These are phyloP conservation scores for Mycena vitilis DNA, from an alignment of 768 basidiomycete genomes.

Conservation along the genomic window DNA sequence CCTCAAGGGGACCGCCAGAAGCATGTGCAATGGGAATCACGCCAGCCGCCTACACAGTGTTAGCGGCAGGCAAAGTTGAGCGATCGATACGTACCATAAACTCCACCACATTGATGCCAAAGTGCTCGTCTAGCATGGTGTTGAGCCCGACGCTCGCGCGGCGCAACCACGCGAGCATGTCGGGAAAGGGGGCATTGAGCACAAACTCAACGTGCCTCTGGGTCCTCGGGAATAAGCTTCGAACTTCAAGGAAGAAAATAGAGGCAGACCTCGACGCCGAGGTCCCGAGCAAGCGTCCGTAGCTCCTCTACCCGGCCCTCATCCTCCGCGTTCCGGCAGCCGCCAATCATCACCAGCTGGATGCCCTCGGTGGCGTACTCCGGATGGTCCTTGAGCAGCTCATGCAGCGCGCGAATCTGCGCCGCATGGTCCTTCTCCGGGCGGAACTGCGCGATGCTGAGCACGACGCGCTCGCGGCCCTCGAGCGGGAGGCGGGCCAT, in stretches of 20 bases:
- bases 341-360: slow-evolving; percentile 83
- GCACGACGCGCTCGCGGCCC: slow-evolving; percentile 69
- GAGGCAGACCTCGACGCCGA: slow-evolving; percentile 70
- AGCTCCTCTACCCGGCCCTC: slow-evolving; percentile 74
- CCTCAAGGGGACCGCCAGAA: slow-evolving; percentile 90
- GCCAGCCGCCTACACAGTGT: slow-evolving; percentile 81
- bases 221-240: neutral
- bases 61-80: neutral
- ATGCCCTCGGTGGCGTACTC: slow-evolving; percentile 60
- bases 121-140: slow-evolving; percentile 99
- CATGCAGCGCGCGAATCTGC: slow-evolving; percentile 78
- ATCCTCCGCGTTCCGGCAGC: slow-evolving; percentile 85
- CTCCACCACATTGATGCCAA: slow-evolving; percentile 97
- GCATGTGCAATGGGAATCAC: slow-evolving; percentile 93
- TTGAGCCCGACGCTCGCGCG: slow-evolving; percentile 87
- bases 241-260: neutral
- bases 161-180: slow-evolving; percentile 78
- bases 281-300: slow-evolving; percentile 64
- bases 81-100: slow-evolving; percentile 78
- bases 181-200: slow-evolving; percentile 84
- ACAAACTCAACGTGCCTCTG: slow-evolving; percentile 72
- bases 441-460: slow-evolving; percentile 94
- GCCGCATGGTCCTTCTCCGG: slow-evolving; percentile 95
- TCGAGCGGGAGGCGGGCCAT: slow-evolving; percentile 69
- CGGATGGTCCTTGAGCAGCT: slow-evolving; percentile 69